phyloP scores from a whole-genome alignment of 495 filamentous ascomycete genomes.

The Neurospora terricola region DNA sequence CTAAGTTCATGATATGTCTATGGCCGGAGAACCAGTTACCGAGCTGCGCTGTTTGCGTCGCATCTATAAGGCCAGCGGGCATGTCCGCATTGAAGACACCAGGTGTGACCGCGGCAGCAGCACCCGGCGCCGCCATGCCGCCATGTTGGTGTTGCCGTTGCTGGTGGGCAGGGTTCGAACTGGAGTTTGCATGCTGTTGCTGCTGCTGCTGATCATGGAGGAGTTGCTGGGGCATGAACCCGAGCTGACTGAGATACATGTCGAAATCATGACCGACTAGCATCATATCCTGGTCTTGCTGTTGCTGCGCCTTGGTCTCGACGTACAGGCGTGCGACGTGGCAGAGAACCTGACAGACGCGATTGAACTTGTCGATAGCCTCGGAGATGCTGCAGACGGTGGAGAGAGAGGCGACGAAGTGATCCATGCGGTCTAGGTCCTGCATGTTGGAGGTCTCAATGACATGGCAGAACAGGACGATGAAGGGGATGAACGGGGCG shows the following conservation, averaged over 20 bases:
- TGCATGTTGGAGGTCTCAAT: constrained; percentile 39
- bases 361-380: constrained; percentile 48
- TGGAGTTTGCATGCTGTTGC: neutral
- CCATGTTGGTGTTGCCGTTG: neutral
- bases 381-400: constrained; percentile 42
- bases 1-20: constrained; percentile 51
- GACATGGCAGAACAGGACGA: constrained; percentile 60
- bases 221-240: constrained; percentile 41
- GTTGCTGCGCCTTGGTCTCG: constrained; percentile 44
- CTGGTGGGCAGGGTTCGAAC: neutral
- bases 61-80: constrained; percentile 4
- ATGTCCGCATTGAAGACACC: neutral
- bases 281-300: constrained; percentile 34
- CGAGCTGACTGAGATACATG: constrained; percentile 52
- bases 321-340: constrained; percentile 54
- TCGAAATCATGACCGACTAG: constrained; percentile 53
- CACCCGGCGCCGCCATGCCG: neutral
- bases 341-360: constrained; percentile 50
- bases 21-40: constrained; percentile 63
- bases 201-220: constrained; percentile 1
- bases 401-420: constrained; percentile 48
- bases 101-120: neutral
- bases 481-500: constrained; percentile 58
- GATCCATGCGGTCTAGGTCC: constrained; percentile 43
- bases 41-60: constrained; percentile 36